Base-by-base conservation (phyloP, 306 rosid genomes). In the Inga laurina region DNA sequence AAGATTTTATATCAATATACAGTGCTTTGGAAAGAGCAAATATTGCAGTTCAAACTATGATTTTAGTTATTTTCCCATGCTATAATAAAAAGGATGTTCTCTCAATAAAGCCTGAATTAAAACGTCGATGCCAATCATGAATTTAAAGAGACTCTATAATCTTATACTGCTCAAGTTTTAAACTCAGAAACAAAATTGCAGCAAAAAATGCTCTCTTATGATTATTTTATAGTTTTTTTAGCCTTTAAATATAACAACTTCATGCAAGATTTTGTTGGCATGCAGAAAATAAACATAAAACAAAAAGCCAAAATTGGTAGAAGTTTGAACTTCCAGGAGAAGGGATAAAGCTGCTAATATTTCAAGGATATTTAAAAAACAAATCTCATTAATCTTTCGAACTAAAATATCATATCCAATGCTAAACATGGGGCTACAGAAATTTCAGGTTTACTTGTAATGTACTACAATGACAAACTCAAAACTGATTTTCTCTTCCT, bases 361-460 rank as follows among this genome's bases (percentile, higher is more conserved):
- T 61, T 57, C 80, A n/a, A 22, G 71, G 32, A 75, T 56, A 56
- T 75, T n/a, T 57, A 10, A 41, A 61, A 49, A 14, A 49, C 0
- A 59, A 74, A 82, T 74, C 61, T 24, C 74, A 67, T 70, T 57
- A 82, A 27, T 49, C 74, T 68, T 59, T 46, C 15, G 68, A 79
- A 83, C 78, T 64, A 79, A 22, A 72, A 76, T 22, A 76, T 27
- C 78, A 77, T 27, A 27, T 44, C 83, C 11, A 16, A 22, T 15
- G 21, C 35, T 16, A 6, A 77, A 56, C 68, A 39, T 34, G 84
- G 43, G 48, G 52, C 35, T 12, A 35, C 14, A 37, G 35, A 56
- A 52, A 54, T 56, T 56, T 54, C 35, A 35, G 24, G 51, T 35
- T 5, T 56, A 54, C 22, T 4, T 72, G 41, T 12, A 72, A 13